Evolutionary conservation across 2,329 filamentous ascomycete species (phyloP), one percentile per base, ranked within the genome.

Genomic region (Hymenotorrendiella dingleyae): DNA sequence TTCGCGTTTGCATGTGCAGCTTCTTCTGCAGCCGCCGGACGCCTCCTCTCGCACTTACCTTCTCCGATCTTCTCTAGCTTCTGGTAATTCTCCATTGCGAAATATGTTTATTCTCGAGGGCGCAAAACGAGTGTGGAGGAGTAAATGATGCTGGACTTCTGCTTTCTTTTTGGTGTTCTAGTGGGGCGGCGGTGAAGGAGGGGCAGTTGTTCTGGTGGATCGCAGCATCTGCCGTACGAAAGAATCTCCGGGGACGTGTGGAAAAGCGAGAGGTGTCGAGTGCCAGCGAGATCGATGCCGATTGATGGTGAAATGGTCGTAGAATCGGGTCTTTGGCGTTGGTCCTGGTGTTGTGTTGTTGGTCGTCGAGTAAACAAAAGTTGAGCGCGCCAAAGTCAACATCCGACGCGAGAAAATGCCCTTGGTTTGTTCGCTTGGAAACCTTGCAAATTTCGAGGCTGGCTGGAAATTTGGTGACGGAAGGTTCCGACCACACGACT

Each of bases 41-140:
- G 21, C 23, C 30, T 22, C 32, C 42, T 16, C 42, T 38, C 43
- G 40, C 32, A 52, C 76, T 58, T 70, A 93, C 89, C 89, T 78
- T 95, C 89, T 67, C 89, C 89, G 60, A 95, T 89, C 74, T 95
- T 95, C 72, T 95, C 89, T 61, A 95, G 78, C 71, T 94, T 94
- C 69, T 94, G 86, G 67, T 95, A 95, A 69, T 94, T 94, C 67
- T 95, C 88, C 89, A 95, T 94, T 54, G 48, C 64, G 39, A 46
- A 39, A 21, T 33, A 50, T 56, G 41, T 46, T n/a, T 41, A 27
- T 42, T 21, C 48, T 23, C 44, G 33, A 40, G 30, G 22, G 12
- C 27, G 34, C 14, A 24, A 51, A 59, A 56, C 23, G 57, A 60
- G 53, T 49, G 57, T 57, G 46, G 46, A 49, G 45, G 49, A 47